Base-by-base conservation (phyloP, 2,329 filamentous ascomycete genomes). In the Fusarium poae region DNA sequence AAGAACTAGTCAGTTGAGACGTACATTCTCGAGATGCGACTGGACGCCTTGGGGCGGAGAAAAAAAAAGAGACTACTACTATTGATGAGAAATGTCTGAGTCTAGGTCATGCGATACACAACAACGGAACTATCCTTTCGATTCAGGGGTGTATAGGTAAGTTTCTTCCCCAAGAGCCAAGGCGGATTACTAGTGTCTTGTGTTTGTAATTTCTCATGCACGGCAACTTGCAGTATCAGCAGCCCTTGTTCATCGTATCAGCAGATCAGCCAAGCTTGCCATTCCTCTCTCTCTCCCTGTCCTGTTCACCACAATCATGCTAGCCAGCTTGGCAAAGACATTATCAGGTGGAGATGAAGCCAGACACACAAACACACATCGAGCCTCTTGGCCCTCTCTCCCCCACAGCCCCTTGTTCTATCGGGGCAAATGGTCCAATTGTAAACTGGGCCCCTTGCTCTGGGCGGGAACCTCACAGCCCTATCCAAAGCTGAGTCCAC, bases 401-500 rank as follows among this genome's bases (percentile, higher is more conserved):
- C 32, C 32, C 32, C 32, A 34, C 32, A 8, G 32, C 25, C 56
- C 42, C 48, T 39, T 60, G 29, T 57, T 40, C 42, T 43, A 25
- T 50, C 25, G 32, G 60, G 44, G 57, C 32, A 45, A 54, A 39
- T 55, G 44, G 27, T 23, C 34, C 6, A 34, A 52, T 44, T 55
- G 23, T 21, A 6, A 6, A 16, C 34, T 29, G 15, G 27, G 34
- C n/a, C 37, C 27, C 34, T 30, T 49, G 30, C 30, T 49, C 30
- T 49, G 12, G 32, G 34, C 43, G 40, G 45, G 21, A 29, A 23
- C 16, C 35, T n/a, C 40, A 54, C 61, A 68, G 66, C 66, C 66
- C 56, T 70, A 70, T 55, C 35, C 62, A 67, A 54, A 43, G 27
- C 43, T 45, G 43, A 45, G 35, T 62, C 65, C 66, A 66, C 65